Conservation (phyloP, 2,329 filamentous ascomycete genomes). For the Verruconis gallopava region DNA sequence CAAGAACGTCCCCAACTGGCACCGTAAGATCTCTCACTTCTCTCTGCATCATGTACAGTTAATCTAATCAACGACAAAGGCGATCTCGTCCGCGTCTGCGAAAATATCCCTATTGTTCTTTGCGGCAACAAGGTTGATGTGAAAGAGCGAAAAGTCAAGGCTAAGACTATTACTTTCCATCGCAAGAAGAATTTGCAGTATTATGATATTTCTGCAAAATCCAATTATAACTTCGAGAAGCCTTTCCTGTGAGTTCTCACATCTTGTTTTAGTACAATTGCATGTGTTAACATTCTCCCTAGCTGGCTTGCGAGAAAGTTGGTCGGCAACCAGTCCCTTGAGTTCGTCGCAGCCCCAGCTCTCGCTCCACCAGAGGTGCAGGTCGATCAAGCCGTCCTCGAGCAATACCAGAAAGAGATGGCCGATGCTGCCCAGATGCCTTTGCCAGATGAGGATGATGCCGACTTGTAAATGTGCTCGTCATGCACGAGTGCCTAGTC, state of each 20-base stretch:
- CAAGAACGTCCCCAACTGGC: conserved; percentile 99
- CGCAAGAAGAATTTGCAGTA: conserved; percentile 99
- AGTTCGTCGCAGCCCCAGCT: conserved; percentile 91
- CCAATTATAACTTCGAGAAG: conserved; percentile 99
- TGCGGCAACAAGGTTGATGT: conserved; percentile 99
- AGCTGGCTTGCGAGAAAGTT: conserved; percentile 93
- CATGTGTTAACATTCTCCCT: neutral
- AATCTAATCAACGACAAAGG: conserved; percentile 37
- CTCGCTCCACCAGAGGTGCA: conserved; percentile 85
- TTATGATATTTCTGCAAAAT: conserved; percentile 99
- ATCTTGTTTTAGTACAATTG: no score
- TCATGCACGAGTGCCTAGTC: neutral
- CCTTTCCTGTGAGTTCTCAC: conserved; percentile 71
- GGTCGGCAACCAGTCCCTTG: conserved; percentile 79
- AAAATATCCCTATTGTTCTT: conserved; percentile 97
- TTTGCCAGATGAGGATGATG: conserved; percentile 88
- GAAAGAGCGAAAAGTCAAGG: conserved; percentile 99
- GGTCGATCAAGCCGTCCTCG: conserved; percentile 73
- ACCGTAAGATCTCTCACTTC: conserved; percentile 69
- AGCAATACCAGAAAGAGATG: conserved; percentile 84
- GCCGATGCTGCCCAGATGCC: conserved; percentile 63
- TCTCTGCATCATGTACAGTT: neutral
- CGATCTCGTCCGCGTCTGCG: conserved; percentile 96
- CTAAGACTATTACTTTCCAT: conserved; percentile 99
- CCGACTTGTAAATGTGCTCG: conserved; percentile 35